phyloP scores from a whole-genome alignment of 2,329 filamentous ascomycete genomes.

The Salinomyces thailandicus region DNA sequence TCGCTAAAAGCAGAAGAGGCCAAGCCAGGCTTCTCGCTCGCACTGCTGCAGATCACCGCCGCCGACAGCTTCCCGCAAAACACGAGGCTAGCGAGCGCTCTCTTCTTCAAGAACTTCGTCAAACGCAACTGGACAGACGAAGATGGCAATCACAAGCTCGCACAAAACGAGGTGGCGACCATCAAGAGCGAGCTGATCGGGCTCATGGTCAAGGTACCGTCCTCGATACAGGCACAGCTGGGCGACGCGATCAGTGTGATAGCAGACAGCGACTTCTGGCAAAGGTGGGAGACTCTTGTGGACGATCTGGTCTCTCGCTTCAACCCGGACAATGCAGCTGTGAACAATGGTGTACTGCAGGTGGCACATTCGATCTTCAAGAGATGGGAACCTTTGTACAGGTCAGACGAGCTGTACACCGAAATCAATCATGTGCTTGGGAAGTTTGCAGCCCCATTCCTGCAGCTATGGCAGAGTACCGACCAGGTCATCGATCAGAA shows the following conservation, averaged over 20 bases:
- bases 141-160: constrained; percentile 85
- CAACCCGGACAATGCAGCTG: constrained; percentile 65
- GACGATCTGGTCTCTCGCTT: constrained; percentile 83
- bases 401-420: constrained; percentile 81
- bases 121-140: constrained; percentile 92
- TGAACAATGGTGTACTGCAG: constrained; percentile 90
- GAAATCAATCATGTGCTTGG: constrained; percentile 93
- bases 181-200: constrained; percentile 95
- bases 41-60: constrained; percentile 80
- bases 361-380: constrained; percentile 98
- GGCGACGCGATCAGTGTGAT: constrained; percentile 96
- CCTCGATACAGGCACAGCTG: constrained; percentile 81
- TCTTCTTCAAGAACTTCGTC: constrained; percentile 99
- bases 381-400: constrained; percentile 87
- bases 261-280: constrained; percentile 95
- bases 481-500: constrained; percentile 63
- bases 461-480: constrained; percentile 65
- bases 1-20: constrained; percentile 67
- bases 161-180: constrained; percentile 66
- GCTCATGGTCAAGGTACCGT: constrained; percentile 86
- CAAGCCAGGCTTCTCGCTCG: constrained; percentile 77
- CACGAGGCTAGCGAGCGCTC: constrained; percentile 73
- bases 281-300: constrained; percentile 91
- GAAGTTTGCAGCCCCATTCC: constrained; percentile 74
- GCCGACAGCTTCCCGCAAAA: constrained; percentile 60